These are phyloP conservation scores for Aquilaria malaccensis DNA, from an alignment of 345 rosid genomes.

Conservation along the genomic window DNA sequence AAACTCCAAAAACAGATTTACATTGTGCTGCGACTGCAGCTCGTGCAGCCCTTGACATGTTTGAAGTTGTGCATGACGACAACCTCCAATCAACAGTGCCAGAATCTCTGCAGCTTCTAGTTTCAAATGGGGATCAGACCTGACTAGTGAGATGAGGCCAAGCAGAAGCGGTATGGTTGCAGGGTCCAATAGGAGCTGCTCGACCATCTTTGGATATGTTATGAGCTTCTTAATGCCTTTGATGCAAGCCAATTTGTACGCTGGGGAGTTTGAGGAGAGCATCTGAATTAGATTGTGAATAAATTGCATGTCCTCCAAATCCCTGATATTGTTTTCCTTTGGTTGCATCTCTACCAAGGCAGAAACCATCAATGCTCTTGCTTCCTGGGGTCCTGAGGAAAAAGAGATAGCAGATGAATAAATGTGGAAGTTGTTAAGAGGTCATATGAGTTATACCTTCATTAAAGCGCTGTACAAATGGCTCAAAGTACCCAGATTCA, in stretches of 20 bases:
- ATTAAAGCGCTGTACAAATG: constrained; percentile 36
- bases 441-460: constrained; percentile 22
- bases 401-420: background rate
- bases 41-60: constrained; percentile 33
- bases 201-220: constrained; percentile 25
- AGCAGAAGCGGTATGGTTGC: constrained; percentile 32
- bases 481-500: constrained; percentile 30
- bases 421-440: background rate
- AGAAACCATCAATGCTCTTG: constrained; percentile 38
- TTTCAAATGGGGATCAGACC: constrained; percentile 26
- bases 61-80: constrained; percentile 27
- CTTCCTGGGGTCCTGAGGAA: constrained; percentile 31
- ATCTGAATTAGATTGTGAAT: constrained; percentile 30
- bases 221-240: constrained; percentile 37
- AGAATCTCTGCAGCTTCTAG: constrained; percentile 43
- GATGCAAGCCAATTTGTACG: constrained; percentile 31
- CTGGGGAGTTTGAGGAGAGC: constrained; percentile 38
- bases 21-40: constrained; percentile 38
- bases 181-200: constrained; percentile 28
- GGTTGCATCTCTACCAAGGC: constrained; percentile 36
- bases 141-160: constrained; percentile 23
- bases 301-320: constrained; percentile 33
- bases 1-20: constrained; percentile 30
- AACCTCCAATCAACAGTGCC: constrained; percentile 26
- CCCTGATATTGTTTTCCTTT: constrained; percentile 22